A percentile compares a stretch with the other conserved stretches of the same genome.
phyloP scores from a whole-genome alignment of 1,284 basidiomycete species.

The Melampsora americana region DNA sequence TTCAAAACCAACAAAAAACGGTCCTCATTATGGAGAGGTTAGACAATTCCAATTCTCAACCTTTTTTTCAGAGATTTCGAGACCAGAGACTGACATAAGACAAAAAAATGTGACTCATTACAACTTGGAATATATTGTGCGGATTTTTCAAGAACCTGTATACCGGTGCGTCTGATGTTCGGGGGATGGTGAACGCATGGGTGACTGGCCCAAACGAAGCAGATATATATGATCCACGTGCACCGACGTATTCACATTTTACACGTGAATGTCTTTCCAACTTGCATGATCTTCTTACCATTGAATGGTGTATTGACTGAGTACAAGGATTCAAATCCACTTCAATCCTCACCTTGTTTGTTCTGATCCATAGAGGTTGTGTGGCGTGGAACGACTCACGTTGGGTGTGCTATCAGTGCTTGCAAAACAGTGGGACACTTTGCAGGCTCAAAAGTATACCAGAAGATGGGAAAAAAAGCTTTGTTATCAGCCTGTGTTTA shows the following conservation, averaged over 20 bases:
- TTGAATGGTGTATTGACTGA: no score
- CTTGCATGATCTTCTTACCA: no score
- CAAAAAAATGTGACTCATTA: no score
- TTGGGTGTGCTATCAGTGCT: slow-evolving; percentile 1
- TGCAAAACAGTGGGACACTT: not conserved
- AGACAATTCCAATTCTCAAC: not conserved
- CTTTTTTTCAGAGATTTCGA: no score
- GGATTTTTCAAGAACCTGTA: not conserved
- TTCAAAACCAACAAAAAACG: not conserved
- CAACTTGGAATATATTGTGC: not conserved
- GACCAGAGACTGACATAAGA: no score
- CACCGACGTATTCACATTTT: slow-evolving; percentile 1
- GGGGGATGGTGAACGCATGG: not conserved
- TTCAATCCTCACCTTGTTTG: not conserved
- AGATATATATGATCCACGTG: not conserved
- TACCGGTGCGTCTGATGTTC: not conserved
- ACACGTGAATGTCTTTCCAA: not conserved
- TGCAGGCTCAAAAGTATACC: not conserved
- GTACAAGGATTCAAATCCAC: not conserved
- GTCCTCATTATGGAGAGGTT: not conserved
- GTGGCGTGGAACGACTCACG: not conserved
- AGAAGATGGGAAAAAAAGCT: not conserved
- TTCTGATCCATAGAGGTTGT: not conserved
- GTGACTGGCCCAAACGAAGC: not conserved
- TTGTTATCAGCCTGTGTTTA: not conserved